Evolutionary conservation across 2,329 filamentous ascomycete species (phyloP).

Genomic region (Pestalotiopsis fici): DNA sequence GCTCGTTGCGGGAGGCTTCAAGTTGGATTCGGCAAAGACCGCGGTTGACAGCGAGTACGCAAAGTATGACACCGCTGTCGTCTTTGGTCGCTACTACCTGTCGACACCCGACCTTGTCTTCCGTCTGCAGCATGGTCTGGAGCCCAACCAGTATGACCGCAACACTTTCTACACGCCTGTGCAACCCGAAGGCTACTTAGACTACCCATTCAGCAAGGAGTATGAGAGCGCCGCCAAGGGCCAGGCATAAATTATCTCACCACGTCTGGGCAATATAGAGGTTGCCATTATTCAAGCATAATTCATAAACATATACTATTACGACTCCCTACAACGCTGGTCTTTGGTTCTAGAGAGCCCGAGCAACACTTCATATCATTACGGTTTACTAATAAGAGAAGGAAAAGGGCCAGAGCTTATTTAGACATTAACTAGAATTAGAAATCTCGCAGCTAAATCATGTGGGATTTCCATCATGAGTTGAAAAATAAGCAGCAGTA

Average conservation of each 20-base stretch:
- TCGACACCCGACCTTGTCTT: constrained; percentile 49
- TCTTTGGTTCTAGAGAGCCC: no score
- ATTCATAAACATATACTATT: no score
- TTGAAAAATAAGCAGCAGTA: no score
- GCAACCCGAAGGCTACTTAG: constrained; percentile 33
- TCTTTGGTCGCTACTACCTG: constrained; percentile 51
- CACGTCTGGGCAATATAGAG: background rate
- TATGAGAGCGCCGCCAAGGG: background rate
- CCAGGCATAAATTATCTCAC: background rate
- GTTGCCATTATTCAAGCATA: no score
- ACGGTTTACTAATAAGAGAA: no score
- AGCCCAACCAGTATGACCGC: constrained; percentile 43
- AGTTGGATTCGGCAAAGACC: constrained; percentile 35
- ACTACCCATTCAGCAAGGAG: constrained; percentile 34
- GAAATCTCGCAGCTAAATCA: no score
- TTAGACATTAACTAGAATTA: no score
- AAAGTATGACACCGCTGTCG: constrained; percentile 42
- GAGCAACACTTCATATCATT: no score
- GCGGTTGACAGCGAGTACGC: constrained; percentile 41
- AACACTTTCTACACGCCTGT: constrained; percentile 41
- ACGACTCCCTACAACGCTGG: no score
- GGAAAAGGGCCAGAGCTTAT: no score
- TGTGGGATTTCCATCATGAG: no score
- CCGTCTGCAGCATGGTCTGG: constrained; percentile 40
- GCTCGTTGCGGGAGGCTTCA: constrained; percentile 51